Evolutionary conservation across 2,329 filamentous ascomycete species (phyloP).

Genomic region (Scleromitrula shiraiana): DNA sequence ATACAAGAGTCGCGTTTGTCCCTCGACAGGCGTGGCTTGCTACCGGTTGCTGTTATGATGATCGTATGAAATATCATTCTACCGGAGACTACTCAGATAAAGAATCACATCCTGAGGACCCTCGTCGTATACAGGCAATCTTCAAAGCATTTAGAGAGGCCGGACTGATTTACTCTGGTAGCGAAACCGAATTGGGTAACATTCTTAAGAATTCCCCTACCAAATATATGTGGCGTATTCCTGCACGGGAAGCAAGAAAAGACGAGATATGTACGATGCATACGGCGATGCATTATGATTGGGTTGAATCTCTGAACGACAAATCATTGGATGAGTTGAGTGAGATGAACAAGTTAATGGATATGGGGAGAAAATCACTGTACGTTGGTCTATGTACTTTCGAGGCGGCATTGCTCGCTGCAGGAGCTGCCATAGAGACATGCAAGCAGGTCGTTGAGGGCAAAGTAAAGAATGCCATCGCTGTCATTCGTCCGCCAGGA

Average conservation of each 20-base stretch:
- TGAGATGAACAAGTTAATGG: conserved; percentile 51
- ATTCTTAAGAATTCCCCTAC: conserved; percentile 48
- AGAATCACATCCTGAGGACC: conserved; percentile 90
- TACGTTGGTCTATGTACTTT: conserved; percentile 80
- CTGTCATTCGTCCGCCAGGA: conserved; percentile 87
- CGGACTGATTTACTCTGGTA: conserved; percentile 63
- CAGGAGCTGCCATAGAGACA: conserved; percentile 90
- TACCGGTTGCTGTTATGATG: conserved; percentile 82
- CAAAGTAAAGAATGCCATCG: conserved; percentile 87
- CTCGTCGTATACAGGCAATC: conserved; percentile 83
- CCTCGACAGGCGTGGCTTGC: conserved; percentile 36
- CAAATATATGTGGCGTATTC: conserved; percentile 67
- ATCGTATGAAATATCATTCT: conserved; percentile 90
- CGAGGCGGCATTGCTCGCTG: conserved; percentile 72
- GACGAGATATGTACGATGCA: conserved; percentile 79
- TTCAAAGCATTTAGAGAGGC: conserved; percentile 80
- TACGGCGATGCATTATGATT: conserved; percentile 65
- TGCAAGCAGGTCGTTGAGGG: conserved; percentile 82
- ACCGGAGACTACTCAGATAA: conserved; percentile 68
- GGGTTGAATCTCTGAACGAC: conserved; percentile 54
- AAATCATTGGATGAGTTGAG: conserved; percentile 59
- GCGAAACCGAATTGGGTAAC: conserved; percentile 44
- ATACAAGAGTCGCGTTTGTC: not conserved
- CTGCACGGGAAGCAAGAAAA: conserved; percentile 65
- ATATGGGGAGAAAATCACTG: conserved; percentile 63